phyloP scores from a whole-genome alignment of 2,329 filamentous ascomycete species.

The Phaeosphaeria sp. region DNA sequence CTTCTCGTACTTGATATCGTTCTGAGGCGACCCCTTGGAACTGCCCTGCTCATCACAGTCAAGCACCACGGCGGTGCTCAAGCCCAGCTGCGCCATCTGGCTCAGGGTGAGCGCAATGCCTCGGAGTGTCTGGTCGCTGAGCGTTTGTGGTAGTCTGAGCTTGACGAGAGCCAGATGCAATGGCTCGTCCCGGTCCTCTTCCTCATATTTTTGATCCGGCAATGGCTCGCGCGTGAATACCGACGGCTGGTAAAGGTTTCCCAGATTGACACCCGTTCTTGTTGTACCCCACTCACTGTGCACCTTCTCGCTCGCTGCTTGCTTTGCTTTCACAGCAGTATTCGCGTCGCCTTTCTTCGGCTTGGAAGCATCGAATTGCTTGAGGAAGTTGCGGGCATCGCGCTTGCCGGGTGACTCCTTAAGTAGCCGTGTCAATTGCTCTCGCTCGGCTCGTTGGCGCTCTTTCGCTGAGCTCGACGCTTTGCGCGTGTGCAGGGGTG shows the following conservation, averaged over 20 bases:
- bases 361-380: conserved; percentile 71
- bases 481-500: conserved; percentile 23
- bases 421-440: conserved; percentile 61
- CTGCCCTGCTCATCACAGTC: conserved; percentile 65
- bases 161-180: conserved; percentile 87
- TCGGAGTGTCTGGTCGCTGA: conserved; percentile 71
- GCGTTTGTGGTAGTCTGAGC: conserved; percentile 73
- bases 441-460: conserved; percentile 45
- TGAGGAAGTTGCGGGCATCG: conserved; percentile 89
- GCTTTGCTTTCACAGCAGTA: conserved; percentile 15
- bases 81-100: conserved; percentile 81
- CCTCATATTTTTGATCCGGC: conserved; percentile 43
- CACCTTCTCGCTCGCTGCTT: conserved; percentile 23
- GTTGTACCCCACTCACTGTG: conserved; percentile 46
- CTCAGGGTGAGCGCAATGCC: conserved; percentile 84
- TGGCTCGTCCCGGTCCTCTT: conserved; percentile 47
- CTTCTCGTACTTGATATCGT: conserved; percentile 48
- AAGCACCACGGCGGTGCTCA: conserved; percentile 82
- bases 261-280: conserved; percentile 65
- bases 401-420: conserved; percentile 90
- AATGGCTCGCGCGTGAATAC: conserved; percentile 64
- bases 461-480: conserved; percentile 41
- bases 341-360: conserved; percentile 25
- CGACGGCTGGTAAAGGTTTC: conserved; percentile 65
- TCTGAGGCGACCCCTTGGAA: conserved; percentile 35